phyloP scores from a whole-genome alignment of 106 monocot species.

The Apostasia ramifera region DNA sequence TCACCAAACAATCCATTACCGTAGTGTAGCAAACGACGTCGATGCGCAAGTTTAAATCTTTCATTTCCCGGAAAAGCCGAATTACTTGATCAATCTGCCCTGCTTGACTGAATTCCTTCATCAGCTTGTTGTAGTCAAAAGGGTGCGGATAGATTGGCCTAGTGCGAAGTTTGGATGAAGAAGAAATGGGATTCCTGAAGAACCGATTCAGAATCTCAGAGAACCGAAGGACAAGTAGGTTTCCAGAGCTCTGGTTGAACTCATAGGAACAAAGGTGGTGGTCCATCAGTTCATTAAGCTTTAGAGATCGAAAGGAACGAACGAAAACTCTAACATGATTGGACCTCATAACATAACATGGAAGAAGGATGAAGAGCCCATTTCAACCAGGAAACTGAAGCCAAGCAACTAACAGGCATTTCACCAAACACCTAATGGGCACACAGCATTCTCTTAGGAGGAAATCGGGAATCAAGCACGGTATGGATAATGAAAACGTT shows the following conservation, averaged over 20 bases:
- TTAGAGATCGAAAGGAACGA: background rate
- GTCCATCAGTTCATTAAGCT: background rate
- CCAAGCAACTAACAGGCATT: background rate
- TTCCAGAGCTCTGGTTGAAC: background rate
- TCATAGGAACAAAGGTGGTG: background rate
- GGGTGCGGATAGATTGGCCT: constrained; percentile 12
- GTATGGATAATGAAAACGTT: background rate
- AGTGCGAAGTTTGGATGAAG: background rate
- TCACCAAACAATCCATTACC: constrained; percentile 27
- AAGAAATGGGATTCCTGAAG: background rate
- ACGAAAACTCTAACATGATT: background rate
- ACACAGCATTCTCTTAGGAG: background rate
- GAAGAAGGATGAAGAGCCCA: background rate
- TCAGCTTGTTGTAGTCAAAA: constrained; percentile 28
- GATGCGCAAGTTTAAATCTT: constrained; percentile 6
- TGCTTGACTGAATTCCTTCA: constrained; percentile 23
- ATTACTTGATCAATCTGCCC: constrained; percentile 28
- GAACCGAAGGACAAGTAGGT: constrained; percentile 1
- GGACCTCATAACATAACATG: background rate
- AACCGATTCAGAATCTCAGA: constrained; percentile 5
- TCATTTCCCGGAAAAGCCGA: constrained; percentile 37
- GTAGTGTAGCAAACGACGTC: constrained; percentile 37
- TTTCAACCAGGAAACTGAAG: background rate
- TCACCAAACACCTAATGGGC: background rate
- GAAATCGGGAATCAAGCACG: background rate